phyloP scores from a whole-genome alignment of 2,329 filamentous ascomycete genomes.

The Corynespora cassiicola region DNA sequence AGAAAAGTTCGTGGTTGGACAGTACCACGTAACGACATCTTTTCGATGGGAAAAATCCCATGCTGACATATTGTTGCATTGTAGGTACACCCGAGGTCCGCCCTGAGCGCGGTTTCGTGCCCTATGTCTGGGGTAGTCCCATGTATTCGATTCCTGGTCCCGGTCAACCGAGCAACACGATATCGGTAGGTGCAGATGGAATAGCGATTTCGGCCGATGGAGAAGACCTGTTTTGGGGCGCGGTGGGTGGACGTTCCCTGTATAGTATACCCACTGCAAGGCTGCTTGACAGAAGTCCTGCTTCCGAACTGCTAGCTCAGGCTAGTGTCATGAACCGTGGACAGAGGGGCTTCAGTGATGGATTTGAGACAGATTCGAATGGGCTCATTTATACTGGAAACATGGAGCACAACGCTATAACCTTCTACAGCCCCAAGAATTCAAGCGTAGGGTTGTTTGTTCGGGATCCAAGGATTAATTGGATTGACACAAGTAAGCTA shows the following conservation, averaged over 20 bases:
- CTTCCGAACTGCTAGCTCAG: slow-evolving; percentile 51
- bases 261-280: slow-evolving; percentile 53
- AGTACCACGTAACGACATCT: too few relatives aligned
- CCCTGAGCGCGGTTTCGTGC: too few relatives aligned
- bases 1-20: too few relatives aligned
- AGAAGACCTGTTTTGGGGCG: slow-evolving; percentile 53
- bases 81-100: too few relatives aligned
- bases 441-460: slow-evolving; percentile 53
- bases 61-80: too few relatives aligned
- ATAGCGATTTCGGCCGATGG: slow-evolving; percentile 57
- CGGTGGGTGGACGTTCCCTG: slow-evolving; percentile 50
- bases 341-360: slow-evolving; percentile 56
- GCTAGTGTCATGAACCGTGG: slow-evolving; percentile 56
- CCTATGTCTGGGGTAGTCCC: too few relatives aligned
- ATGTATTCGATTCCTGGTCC: too few relatives aligned
- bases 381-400: slow-evolving; percentile 56
- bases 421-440: slow-evolving; percentile 49
- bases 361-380: slow-evolving; percentile 59
- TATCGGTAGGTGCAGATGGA: slow-evolving; percentile 56
- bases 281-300: slow-evolving; percentile 51
- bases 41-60: too few relatives aligned
- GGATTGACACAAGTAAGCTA: too few relatives aligned
- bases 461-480: slow-evolving; percentile 54
- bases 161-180: slow-evolving; percentile 44
- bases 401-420: slow-evolving; percentile 56